phyloP scores from a whole-genome alignment of 768 basidiomycete genomes.

The Vararia minispora region DNA sequence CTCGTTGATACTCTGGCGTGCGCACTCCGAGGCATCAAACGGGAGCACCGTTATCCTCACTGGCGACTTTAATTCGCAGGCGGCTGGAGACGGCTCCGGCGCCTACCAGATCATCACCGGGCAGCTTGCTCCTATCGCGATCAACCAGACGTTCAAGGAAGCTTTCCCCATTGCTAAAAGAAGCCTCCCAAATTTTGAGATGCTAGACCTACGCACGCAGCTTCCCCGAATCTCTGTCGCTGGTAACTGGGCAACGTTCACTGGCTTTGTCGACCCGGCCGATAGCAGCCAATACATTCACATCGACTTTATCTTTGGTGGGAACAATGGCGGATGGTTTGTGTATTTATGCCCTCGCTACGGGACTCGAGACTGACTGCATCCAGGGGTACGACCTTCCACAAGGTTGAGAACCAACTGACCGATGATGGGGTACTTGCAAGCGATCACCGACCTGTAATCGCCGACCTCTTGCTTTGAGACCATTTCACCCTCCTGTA shows the following conservation, averaged over 20 bases:
- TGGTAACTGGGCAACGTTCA: slow-evolving; percentile 39
- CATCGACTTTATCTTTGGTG: slow-evolving; percentile 47
- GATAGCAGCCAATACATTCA: slow-evolving; percentile 26
- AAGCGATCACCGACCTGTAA: slow-evolving; percentile 48
- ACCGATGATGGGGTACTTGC: slow-evolving; percentile 41
- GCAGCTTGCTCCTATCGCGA: slow-evolving; percentile 23
- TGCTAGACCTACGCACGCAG: slow-evolving; percentile 33
- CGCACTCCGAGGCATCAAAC: slow-evolving; percentile 34
- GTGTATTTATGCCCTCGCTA: slow-evolving; percentile 16
- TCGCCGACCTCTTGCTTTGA: slow-evolving; percentile 26
- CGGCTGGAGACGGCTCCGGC: slow-evolving; percentile 31
- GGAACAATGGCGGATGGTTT: slow-evolving; percentile 33
- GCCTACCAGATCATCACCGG: slow-evolving; percentile 44
- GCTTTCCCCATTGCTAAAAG: slow-evolving; percentile 26
- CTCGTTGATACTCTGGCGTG: slow-evolving; percentile 38
- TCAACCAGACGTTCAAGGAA: slow-evolving; percentile 32
- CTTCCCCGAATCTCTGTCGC: slow-evolving; percentile 31
- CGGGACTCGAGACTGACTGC: neutral
- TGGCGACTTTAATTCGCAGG: slow-evolving; percentile 46
- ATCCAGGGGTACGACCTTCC: slow-evolving; percentile 24
- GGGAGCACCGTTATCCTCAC: slow-evolving; percentile 33
- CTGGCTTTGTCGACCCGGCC: slow-evolving; percentile 34
- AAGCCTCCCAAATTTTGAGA: slow-evolving; percentile 26
- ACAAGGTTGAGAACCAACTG: slow-evolving; percentile 29
- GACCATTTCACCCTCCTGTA: too few species aligned